phyloP scores from a whole-genome alignment of 2,329 filamentous ascomycete genomes.

The Epichloe sylvatica region DNA sequence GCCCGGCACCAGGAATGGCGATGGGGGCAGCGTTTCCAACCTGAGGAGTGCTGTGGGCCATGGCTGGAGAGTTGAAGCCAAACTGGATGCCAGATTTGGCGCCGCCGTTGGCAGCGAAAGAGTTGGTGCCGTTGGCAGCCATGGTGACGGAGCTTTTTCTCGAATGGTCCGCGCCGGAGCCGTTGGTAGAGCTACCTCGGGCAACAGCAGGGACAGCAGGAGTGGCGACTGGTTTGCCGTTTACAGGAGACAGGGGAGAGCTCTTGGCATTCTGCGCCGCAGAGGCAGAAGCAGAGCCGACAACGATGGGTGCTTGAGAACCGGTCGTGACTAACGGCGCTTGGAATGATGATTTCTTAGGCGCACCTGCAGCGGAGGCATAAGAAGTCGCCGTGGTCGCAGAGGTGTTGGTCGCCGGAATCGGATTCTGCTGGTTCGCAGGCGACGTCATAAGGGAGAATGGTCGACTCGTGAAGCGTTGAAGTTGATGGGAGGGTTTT shows the following conservation, averaged over 20 bases:
- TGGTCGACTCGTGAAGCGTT: not conserved
- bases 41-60: constrained; percentile 54
- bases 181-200: constrained; percentile 55
- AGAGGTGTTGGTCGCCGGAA: constrained; percentile 43
- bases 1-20: constrained; percentile 43
- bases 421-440: constrained; percentile 39
- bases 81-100: constrained; percentile 62
- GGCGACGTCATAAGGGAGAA: constrained; percentile 44
- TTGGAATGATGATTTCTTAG: constrained; percentile 47
- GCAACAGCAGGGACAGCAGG: constrained; percentile 55
- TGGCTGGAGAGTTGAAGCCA: constrained; percentile 59
- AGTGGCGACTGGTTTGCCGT: constrained; percentile 63
- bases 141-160: constrained; percentile 88
- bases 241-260: constrained; percentile 63
- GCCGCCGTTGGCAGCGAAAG: constrained; percentile 62
- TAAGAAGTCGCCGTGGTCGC: constrained; percentile 47
- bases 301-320: constrained; percentile 39
- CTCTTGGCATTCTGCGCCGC: constrained; percentile 45
- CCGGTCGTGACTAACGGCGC: constrained; percentile 48
- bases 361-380: constrained; percentile 51
- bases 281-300: constrained; percentile 37
- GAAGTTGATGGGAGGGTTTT: not conserved
- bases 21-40: constrained; percentile 40
- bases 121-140: constrained; percentile 64
- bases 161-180: constrained; percentile 54